phyloP scores from a whole-genome alignment of 2,329 filamentous ascomycete genomes.

The Trematosphaeria pertusa region DNA sequence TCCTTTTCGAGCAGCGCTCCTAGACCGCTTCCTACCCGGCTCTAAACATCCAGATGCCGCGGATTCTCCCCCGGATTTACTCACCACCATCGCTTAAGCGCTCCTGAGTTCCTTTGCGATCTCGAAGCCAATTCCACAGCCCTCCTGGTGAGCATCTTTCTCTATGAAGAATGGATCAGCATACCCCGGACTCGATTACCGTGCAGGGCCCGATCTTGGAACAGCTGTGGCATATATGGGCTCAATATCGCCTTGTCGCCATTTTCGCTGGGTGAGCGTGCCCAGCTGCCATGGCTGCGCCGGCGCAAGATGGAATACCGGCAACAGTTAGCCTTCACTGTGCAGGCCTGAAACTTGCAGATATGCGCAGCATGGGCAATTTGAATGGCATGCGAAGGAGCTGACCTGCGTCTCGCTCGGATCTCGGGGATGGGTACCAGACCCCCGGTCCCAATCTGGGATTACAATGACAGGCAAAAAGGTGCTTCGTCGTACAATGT shows the following conservation, averaged over 20 bases:
- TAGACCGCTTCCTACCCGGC: too few species aligned
- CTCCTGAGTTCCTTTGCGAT: neutral
- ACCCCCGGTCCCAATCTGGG: neutral
- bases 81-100: neutral
- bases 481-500: neutral
- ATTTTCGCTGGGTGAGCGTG: too few species aligned
- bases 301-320: too few species aligned
- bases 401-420: neutral
- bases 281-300: too few species aligned
- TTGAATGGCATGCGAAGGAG: too few species aligned
- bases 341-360: too few species aligned
- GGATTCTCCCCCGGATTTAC: too few species aligned
- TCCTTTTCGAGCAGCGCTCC: too few species aligned
- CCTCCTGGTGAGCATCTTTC: neutral
- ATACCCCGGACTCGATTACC: neutral
- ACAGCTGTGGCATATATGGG: neutral
- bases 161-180: neutral
- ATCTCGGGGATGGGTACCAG: neutral
- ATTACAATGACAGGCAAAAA: conserved; percentile 2
- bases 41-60: too few species aligned
- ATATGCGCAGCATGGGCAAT: too few species aligned
- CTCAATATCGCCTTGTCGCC: too few species aligned
- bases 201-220: neutral
- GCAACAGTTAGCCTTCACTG: too few species aligned
- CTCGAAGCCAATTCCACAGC: neutral